A percentile compares a stretch with the other conserved stretches of the same genome.
These are phyloP conservation scores for Odontarrhena argentea DNA, from an alignment of 345 rosid species.

Conservation along the genomic window DNA sequence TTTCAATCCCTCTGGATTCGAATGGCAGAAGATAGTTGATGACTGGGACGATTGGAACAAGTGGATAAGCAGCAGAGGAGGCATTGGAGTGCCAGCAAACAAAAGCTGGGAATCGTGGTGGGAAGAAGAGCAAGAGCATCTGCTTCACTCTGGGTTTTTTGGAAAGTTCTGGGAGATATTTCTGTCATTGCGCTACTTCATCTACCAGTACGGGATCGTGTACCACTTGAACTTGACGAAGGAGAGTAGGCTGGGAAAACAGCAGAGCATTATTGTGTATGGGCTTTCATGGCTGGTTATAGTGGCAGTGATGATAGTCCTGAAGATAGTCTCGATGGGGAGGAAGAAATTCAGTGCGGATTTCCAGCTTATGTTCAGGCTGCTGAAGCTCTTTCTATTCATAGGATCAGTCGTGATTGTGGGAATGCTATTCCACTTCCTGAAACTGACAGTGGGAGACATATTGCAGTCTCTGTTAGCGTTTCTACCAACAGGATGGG, in stretches of 20 bases:
- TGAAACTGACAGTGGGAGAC: conserved; percentile 79
- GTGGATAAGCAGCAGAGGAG: conserved; percentile 91
- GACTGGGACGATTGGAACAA: conserved; percentile 98
- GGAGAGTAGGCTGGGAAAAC: conserved; percentile 56
- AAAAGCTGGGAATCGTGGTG: conserved; percentile 99
- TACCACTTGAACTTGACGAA: conserved; percentile 72
- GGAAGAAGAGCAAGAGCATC: conserved; percentile 97
- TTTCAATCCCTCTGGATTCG: conserved; percentile 94
- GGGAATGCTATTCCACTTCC: conserved; percentile 68
- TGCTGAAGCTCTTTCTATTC: conserved; percentile 74
- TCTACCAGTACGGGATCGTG: conserved; percentile 90
- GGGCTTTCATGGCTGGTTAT: conserved; percentile 95
- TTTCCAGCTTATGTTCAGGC: conserved; percentile 95
- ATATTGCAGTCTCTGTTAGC: conserved; percentile 84
- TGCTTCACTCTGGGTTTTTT: conserved; percentile 64
- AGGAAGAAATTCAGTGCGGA: conserved; percentile 95
- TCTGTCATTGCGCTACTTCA: conserved; percentile 72
- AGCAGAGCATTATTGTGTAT: conserved; percentile 69
- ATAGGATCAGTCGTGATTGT: conserved; percentile 60
- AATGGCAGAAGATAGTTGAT: conserved; percentile 97
- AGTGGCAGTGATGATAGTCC: conserved; percentile 69
- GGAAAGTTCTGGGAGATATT: conserved; percentile 79
- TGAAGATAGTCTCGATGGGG: conserved; percentile 94
- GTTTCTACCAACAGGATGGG: conserved; percentile 91
- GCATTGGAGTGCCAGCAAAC: conserved; percentile 87